phyloP scores from a whole-genome alignment of 495 filamentous ascomycete species.

The Penicillium argentinense region DNA sequence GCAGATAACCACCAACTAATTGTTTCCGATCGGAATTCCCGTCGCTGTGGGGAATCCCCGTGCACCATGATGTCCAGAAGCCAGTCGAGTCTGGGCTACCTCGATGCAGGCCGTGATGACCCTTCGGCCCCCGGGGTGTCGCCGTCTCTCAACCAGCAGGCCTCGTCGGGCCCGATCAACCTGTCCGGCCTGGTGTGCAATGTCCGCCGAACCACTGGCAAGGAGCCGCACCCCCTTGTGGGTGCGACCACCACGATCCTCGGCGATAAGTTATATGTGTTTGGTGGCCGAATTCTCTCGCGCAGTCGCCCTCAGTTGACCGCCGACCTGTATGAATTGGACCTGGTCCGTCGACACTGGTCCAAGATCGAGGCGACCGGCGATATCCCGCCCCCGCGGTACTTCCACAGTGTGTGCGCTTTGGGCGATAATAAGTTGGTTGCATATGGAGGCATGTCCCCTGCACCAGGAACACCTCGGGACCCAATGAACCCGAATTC shows the following conservation, averaged over 20 bases:
- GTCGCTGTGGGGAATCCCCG: conserved; percentile 2
- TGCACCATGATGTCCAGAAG: conserved; percentile 46
- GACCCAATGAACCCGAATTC: conserved; percentile 38
- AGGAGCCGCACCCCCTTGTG: conserved; percentile 86
- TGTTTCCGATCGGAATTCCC: background rate
- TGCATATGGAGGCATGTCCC: conserved; percentile 98
- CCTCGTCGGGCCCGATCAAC: conserved; percentile 55
- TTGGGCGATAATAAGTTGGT: conserved; percentile 94
- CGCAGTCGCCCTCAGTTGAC: conserved; percentile 79
- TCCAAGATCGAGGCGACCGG: conserved; percentile 80
- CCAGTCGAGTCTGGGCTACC: conserved; percentile 44
- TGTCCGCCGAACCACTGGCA: conserved; percentile 86
- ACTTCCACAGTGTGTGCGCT: conserved; percentile 94
- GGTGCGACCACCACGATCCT: conserved; percentile 94
- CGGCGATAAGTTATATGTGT: conserved; percentile 93
- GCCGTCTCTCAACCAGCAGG: conserved; percentile 31
- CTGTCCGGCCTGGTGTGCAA: conserved; percentile 91
- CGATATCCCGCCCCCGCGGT: conserved; percentile 84
- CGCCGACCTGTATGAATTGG: conserved; percentile 87
- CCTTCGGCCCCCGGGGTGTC: conserved; percentile 28
- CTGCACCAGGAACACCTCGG: conserved; percentile 52
- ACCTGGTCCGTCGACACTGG: conserved; percentile 90
- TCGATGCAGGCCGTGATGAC: conserved; percentile 38
- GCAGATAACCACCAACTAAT: conserved; percentile 1
- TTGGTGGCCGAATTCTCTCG: conserved; percentile 87